phyloP scores from a whole-genome alignment of 305 asterid genomes.

The Solanum hybrid region DNA sequence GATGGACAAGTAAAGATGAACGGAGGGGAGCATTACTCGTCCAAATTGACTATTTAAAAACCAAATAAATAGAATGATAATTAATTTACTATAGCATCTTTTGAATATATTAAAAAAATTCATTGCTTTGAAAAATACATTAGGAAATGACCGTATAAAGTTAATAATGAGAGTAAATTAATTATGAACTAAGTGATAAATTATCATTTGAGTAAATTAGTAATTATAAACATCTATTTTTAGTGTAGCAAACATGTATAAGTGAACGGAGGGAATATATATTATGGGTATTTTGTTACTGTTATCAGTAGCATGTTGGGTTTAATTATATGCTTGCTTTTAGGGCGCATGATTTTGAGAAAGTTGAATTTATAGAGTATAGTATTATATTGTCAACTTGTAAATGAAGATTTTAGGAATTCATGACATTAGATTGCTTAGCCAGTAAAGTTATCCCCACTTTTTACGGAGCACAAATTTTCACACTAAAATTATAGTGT shows the following conservation, averaged over 20 bases:
- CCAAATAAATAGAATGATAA: not conserved
- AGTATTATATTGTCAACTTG: not conserved
- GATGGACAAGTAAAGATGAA: not conserved
- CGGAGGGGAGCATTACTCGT: not conserved
- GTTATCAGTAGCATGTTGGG: not conserved
- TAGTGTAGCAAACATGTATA: not conserved
- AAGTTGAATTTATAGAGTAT: not conserved
- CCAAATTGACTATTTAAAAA: not conserved
- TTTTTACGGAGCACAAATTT: not conserved
- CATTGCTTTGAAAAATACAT: not conserved
- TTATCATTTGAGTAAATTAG: not conserved
- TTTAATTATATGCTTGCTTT: conserved; percentile 1
- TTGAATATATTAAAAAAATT: not conserved
- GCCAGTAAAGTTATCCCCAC: conserved; percentile 4
- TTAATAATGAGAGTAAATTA: not conserved
- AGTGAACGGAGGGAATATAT: not conserved
- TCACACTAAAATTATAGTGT: not conserved
- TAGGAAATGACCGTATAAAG: not conserved
- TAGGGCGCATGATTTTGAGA: not conserved
- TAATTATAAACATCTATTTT: not conserved
- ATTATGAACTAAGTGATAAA: not conserved
- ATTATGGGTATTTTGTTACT: not conserved
- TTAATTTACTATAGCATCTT: not conserved
- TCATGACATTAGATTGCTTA: not conserved
- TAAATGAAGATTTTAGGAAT: not conserved